These are phyloP conservation scores for Curvularia sp. DNA, from an alignment of 2,329 filamentous ascomycete genomes.

Conservation along the genomic window DNA sequence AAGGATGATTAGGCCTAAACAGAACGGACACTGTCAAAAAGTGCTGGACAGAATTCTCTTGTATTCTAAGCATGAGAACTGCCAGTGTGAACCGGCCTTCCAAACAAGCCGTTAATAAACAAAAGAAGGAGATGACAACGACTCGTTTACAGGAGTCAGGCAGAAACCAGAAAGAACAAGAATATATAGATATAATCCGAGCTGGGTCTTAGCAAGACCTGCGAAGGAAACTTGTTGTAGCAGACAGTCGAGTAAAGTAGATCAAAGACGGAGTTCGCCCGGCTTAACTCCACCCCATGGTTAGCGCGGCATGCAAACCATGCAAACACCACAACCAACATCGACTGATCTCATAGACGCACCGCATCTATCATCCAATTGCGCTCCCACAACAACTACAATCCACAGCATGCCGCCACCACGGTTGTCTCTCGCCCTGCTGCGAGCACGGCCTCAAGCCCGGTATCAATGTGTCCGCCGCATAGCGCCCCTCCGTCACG, in stretches of 20 bases:
- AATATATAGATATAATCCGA: too few species aligned
- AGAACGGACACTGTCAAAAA: too few species aligned
- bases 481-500: slow-evolving; percentile 29
- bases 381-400: slow-evolving; percentile 10
- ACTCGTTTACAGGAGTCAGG: too few species aligned
- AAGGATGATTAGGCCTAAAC: too few species aligned
- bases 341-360: slow-evolving; percentile 30
- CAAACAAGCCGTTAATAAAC: too few species aligned
- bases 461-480: slow-evolving; percentile 35
- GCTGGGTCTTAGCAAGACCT: too few species aligned
- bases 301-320: slow-evolving; percentile 27
- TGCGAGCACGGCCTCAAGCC: slow-evolving; percentile 34
- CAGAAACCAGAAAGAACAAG: too few species aligned
- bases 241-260: not conserved
- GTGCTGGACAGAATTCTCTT: too few species aligned
- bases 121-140: too few species aligned
- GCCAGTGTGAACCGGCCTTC: too few species aligned
- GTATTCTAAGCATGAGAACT: too few species aligned
- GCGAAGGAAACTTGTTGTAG: too few species aligned
- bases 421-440: slow-evolving; percentile 31
- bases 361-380: slow-evolving; percentile 14
- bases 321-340: slow-evolving; percentile 32
- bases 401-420: slow-evolving; percentile 38
- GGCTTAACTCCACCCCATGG: slow-evolving; percentile 16
- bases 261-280: not conserved